Base-by-base conservation (phyloP, 768 basidiomycete species). In the Phallus indusiatus region DNA sequence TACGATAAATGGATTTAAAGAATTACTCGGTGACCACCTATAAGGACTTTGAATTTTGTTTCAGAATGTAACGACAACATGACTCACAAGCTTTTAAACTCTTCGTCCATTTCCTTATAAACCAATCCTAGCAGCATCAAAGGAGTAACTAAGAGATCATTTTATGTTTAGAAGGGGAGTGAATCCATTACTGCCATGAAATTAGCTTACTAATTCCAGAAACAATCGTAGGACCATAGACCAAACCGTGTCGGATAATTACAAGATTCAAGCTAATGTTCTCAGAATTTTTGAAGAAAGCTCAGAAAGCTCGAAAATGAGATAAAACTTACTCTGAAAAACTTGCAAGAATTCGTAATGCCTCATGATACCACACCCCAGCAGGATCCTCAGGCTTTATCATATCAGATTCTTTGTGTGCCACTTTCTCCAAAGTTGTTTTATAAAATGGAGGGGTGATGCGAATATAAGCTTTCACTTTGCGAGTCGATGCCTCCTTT, bases 341-440 rank as follows among this genome's bases (percentile, higher is more conserved):
- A 5, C 83, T 81, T 20, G 84, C 88, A 61, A 93, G 69, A 68
- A 81, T 81, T 35, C 90, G 80, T 22, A 88, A 73, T 1, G 87
- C 82, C 73, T 93, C 91, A 64, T 94, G 91, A 88, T 90, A 93
- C 91, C 91, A 94, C 17, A 75, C 81, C 17, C 91, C 90, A 60
- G 84, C 71, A 6, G 82, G 78, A 49, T 83, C 85, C 18, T 75
- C 71, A 11, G 91, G 90, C 66, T 87, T 86, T 52, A 84, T 71
- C 59, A 86, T 83, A 50, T 88, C 85, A 67, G 83, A 85, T 74
- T 92, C 91, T 55, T 81, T 75, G 61, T 83, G 79, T 17, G 75
- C 62, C 46, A 78, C 79, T 69, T 88, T 90, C 61, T 80, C 81
- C 9, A 61, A 53, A 8, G 81, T 74, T 20, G 83, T 84, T 66